Base-by-base conservation (phyloP, 2,329 filamentous ascomycete genomes). In the Uncinocarpus reesii region DNA sequence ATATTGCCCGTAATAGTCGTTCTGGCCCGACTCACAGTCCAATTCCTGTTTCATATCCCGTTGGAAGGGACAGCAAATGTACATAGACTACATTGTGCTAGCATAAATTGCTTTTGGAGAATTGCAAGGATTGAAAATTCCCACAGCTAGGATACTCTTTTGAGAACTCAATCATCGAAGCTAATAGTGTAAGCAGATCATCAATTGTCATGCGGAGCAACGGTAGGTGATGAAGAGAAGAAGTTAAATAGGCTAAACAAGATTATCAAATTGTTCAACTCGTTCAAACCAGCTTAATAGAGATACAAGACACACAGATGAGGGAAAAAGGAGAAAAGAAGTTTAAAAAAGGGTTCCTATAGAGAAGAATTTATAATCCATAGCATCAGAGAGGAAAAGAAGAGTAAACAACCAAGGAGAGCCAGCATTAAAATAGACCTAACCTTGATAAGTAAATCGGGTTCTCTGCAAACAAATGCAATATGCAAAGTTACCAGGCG, bases 371-470 rank as follows among this genome's bases (percentile, higher is more conserved):
- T 41, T 35, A 32, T 21, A n/a, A 48, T 40, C 11, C 32, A 15
- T 32, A 24, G 31, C 26, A 35, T 18, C 31, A 7, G 20, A 18
- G 16, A 24, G 15, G 29, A 20, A 20, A 43, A 26, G 3, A 34
- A 41, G 15, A 20, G 16, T 8, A 34, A 41, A 41, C n/a, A n/a
- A n/a, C n/a, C n/a, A 28, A 32, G 44, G 44, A 24, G 20, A 20
- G 32, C 32, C 28, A 41, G 38, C 23, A 36, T 37, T 41, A 42
- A 50, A 38, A 46, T 23, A 45, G 20, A 41, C 42, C 23, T 40
- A 40, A 29, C 34, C 32, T 31, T 15, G 28, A 24, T n/a, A 47
- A 13, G 13, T 37, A 11, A 41, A 42, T 31, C 20, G 16, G 16
- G 35, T 44, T 34, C 42, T 44, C 42, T 34, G 10, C 7, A 44